Percentiles rank a stretch among this genome's conserved stretches.
Evolutionary conservation across 371 early-diverging fungal species (phyloP).

Genomic region (Choanephora cucurbitarum): DNA sequence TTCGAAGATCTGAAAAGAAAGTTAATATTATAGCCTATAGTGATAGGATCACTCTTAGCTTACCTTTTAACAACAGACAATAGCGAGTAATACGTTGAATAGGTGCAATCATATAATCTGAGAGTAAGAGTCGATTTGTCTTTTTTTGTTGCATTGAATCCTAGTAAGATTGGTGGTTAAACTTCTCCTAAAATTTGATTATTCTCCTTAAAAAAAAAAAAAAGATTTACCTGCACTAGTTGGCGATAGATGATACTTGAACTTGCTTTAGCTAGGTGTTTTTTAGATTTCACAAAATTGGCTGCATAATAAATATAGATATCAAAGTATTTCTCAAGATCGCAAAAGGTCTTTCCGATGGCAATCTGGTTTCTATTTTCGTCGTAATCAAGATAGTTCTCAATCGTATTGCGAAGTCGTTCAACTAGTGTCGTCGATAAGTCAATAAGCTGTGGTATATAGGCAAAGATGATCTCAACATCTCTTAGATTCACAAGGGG

Average conservation of each 20-base stretch:
- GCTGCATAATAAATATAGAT: slow-evolving; percentile 36
- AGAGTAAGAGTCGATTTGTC: slow-evolving; percentile 36
- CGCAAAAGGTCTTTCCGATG: slow-evolving; percentile 34
- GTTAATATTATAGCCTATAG: slow-evolving; percentile 10
- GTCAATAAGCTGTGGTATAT: slow-evolving; percentile 31
- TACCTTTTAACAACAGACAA: slow-evolving; percentile 52
- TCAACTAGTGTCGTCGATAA: slow-evolving; percentile 27
- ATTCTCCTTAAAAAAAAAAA: not conserved
- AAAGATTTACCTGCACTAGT: slow-evolving; percentile 23
- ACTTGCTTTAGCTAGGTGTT: slow-evolving; percentile 26
- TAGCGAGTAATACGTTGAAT: slow-evolving; percentile 58
- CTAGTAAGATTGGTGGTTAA: too few species aligned
- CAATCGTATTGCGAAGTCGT: slow-evolving; percentile 12
- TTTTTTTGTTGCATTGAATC: slow-evolving; percentile 30
- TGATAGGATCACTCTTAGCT: too few species aligned
- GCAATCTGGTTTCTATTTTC: not conserved
- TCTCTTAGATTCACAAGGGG: slow-evolving; percentile 29
- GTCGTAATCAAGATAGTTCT: slow-evolving; percentile 10
- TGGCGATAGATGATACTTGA: slow-evolving; percentile 37
- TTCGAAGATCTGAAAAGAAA: slow-evolving; percentile 43
- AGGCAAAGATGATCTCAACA: slow-evolving; percentile 37
- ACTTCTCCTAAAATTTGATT: too few species aligned
- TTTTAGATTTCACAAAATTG: slow-evolving; percentile 33
- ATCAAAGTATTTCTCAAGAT: slow-evolving; percentile 31
- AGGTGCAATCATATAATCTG: slow-evolving; percentile 58